Evolutionary conservation across 352 stramenopile genomes (phyloP).

Genomic region (Pythium scleroteichum): DNA sequence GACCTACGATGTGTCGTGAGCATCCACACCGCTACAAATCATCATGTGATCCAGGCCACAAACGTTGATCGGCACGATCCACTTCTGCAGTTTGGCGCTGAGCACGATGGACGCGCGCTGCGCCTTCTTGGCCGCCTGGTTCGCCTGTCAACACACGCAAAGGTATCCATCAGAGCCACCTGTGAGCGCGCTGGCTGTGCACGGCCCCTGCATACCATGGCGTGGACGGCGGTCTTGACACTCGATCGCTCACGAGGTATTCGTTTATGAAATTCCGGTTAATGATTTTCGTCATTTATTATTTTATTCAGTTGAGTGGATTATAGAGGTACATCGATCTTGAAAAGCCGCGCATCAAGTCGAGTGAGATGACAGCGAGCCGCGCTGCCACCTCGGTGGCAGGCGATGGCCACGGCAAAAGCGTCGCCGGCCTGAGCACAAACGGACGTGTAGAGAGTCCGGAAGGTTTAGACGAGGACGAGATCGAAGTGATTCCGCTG

Average conservation of each 20-base stretch:
- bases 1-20: slow-evolving; percentile 24
- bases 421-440: not conserved
- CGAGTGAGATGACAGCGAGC: slow-evolving; percentile 9
- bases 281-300: not conserved
- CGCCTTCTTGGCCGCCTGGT: slow-evolving; percentile 86
- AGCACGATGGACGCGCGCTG: slow-evolving; percentile 67
- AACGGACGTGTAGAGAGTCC: slow-evolving; percentile 19
- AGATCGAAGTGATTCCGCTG: slow-evolving; percentile 50
- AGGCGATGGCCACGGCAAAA: slow-evolving; percentile 7
- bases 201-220: slow-evolving; percentile 1
- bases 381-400: slow-evolving; percentile 14
- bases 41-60: not conserved
- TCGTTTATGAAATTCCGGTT: too few relatives aligned
- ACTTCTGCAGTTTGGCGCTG: slow-evolving; percentile 70
- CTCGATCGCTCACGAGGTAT: too few relatives aligned
- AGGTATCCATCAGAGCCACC: not conserved
- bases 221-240: not conserved
- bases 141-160: slow-evolving; percentile 45
- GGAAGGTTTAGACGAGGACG: slow-evolving; percentile 22
- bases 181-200: too few relatives aligned
- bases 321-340: slow-evolving; percentile 2
- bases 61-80: slow-evolving; percentile 79
- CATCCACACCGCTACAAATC: not conserved
- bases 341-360: slow-evolving; percentile 23
- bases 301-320: not conserved